Conservation (phyloP, 805 yeast genomes). For the Wickerhamomyces subpelliculosus region DNA sequence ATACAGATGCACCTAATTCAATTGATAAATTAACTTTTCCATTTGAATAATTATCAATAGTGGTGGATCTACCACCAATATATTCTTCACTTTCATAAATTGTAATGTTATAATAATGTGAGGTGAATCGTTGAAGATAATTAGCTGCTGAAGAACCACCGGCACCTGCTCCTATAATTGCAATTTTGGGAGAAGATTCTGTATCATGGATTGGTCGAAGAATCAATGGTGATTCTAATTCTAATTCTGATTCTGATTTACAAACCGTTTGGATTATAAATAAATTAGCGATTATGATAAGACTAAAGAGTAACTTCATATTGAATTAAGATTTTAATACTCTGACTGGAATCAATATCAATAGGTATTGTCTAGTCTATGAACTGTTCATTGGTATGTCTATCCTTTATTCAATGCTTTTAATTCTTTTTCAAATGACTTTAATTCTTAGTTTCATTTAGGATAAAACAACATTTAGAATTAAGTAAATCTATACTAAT, state of each 20-base stretch:
- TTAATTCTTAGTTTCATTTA: too few species aligned
- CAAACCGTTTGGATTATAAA: neutral
- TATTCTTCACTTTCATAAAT: slow-evolving; percentile 32
- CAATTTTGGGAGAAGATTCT: slow-evolving; percentile 24
- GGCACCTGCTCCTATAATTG: slow-evolving; percentile 46
- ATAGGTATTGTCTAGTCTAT: too few species aligned
- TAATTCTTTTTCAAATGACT: too few species aligned
- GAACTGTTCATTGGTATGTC: too few species aligned
- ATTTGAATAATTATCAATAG: slow-evolving; percentile 25
- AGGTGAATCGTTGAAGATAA: slow-evolving; percentile 32
- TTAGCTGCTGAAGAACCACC: slow-evolving; percentile 44
- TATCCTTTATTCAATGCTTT: too few species aligned
- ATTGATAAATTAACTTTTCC: slow-evolving; percentile 10
- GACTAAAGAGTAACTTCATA: too few species aligned
- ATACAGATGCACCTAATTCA: slow-evolving; percentile 42
- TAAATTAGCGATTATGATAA: too few species aligned
- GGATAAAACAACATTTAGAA: too few species aligned
- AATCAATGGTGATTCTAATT: neutral
- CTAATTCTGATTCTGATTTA: neutral
- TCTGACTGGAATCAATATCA: too few species aligned
- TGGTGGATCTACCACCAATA: slow-evolving; percentile 41
- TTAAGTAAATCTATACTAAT: too few species aligned
- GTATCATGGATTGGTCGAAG: neutral
- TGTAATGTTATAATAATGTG: slow-evolving; percentile 28
- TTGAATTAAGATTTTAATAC: too few species aligned